These are phyloP conservation scores for Penicillium ochrochloron DNA, from an alignment of 495 filamentous ascomycete species.

Conservation along the genomic window DNA sequence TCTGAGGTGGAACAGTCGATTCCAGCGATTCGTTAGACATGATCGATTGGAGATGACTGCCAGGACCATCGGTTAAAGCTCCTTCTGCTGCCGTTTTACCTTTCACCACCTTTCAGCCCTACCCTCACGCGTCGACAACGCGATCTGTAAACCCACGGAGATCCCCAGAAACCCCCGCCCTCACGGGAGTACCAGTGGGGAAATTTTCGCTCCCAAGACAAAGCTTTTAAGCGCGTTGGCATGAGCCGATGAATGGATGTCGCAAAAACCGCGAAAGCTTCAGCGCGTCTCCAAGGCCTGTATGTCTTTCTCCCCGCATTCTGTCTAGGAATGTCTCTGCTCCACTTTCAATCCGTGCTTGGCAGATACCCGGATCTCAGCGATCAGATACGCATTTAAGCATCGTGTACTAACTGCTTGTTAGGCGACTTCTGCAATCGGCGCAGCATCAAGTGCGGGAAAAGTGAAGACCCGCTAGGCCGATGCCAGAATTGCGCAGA, in stretches of 20 bases:
- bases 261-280: constrained; percentile 40
- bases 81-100: constrained; percentile 19
- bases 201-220: constrained; percentile 1
- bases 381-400: not conserved
- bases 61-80: constrained; percentile 5
- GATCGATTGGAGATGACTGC: not conserved
- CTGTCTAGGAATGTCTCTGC: constrained; percentile 6
- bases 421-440: constrained; percentile 42
- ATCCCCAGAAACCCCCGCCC: constrained; percentile 10
- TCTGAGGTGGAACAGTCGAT: not conserved
- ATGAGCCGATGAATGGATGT: constrained; percentile 32
- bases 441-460: constrained; percentile 38
- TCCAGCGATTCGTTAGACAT: constrained; percentile 14
- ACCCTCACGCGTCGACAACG: not conserved
- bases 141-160: constrained; percentile 15
- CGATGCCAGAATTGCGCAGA: constrained; percentile 57
- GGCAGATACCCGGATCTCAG: constrained; percentile 4
- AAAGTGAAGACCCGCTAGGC: constrained; percentile 30
- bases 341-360: constrained; percentile 20
- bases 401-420: constrained; percentile 13
- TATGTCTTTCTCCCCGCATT: constrained; percentile 18
- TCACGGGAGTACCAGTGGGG: constrained; percentile 14
- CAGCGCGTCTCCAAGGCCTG: constrained; percentile 41
- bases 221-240: constrained; percentile 11
- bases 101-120: constrained; percentile 14